Base-by-base conservation (phyloP, 1,284 basidiomycete genomes). In the Rhodotorula sp. region DNA sequence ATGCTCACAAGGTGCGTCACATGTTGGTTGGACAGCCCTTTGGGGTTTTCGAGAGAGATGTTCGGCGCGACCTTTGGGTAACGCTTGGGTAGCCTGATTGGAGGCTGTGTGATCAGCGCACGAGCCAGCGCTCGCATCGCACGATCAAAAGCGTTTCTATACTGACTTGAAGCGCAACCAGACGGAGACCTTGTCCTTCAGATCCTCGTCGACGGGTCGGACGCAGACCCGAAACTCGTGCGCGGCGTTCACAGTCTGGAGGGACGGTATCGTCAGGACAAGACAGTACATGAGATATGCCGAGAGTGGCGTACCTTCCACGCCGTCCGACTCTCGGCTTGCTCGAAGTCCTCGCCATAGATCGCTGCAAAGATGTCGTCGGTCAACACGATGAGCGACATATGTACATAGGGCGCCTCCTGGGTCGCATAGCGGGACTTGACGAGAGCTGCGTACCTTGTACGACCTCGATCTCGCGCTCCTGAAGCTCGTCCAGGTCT, bases 311-410 rank as follows among this genome's bases (percentile, higher is more conserved):
- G 43, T 51, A 74, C 78, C 72, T 78, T 78, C 78, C 78, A 79
- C 2, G 77, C 74, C 10, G 78, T 78, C 16, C 66, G 65, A 3
- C 65, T 73, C 49, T 76, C 68, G 1, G 76, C 76, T 48, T 64
- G 71, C n/a, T 72, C 65, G 49, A 76, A 79, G 51, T 79, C 78
- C 5, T 79, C 78, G 66, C 73, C 74, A 67, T 76, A 79, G 76
- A 79, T 76, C 3, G 76, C 76, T 77, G 64, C 12, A 14, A 23
- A 23, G 49, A 16, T 34, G 18, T 5, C 7, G n/a, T 8, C 16
- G n/a, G 18, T 8, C 51, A 46, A 20, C 39, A 15, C 48, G 48
- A 23, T n/a, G 21, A 5, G 4, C 57, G 58, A 67, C 21, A 39
- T 20, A 58, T 43, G 47, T 31, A 48, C 23, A 3, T 1, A 29